Evolutionary conservation across 2,329 filamentous ascomycete species (phyloP), one percentile per base, ranked within the genome.

Genomic region (Aspergillus hiratsukae): DNA sequence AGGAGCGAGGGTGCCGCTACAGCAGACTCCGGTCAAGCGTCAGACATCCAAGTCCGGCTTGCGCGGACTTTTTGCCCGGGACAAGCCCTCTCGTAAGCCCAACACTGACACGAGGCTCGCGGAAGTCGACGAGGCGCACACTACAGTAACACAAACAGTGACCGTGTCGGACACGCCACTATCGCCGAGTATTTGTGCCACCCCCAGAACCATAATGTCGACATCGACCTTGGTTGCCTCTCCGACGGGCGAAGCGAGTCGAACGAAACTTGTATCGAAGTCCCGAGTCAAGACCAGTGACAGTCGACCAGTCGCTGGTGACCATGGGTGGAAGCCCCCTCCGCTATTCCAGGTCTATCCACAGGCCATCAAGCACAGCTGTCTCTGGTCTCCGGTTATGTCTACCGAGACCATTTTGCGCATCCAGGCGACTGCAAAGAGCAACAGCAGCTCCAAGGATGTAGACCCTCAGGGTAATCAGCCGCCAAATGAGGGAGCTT

Each of bases 301-400:
- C 10, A 58, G 66, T 28, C 64, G 69, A 41, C 50, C 60, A 1
- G 45, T 60, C 1, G 60, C 61, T 9, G 60, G 63, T 53, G 64
- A 70, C 65, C 56, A 67, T 64, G 64, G 64, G 11, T 90, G 86
- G 86, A 82, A 84, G 55, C 83, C 87, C 17, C 89, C 90, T 6
- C 89, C 91, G 1, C 76, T 97, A 11, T 95, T 92, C 71, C 89
- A 96, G 70, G 91, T 90, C 11, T 96, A 91, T 69, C 88, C 90
- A 0, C 91, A 96, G 72, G 86, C 90, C 2, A 82, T 90, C 62
- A 91, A 89, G 66, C 84, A 94, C 70, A 86, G 84, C 10, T 85
- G 82, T 17, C 78, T 96, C 3, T 82, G 86, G 27, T 82, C 88
- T 17, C 87, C 87, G 40, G 83, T 81, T 1, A 74, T 88, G 10